Conservation (phyloP, 2,329 filamentous ascomycete species). For the Penicillium sp. region DNA sequence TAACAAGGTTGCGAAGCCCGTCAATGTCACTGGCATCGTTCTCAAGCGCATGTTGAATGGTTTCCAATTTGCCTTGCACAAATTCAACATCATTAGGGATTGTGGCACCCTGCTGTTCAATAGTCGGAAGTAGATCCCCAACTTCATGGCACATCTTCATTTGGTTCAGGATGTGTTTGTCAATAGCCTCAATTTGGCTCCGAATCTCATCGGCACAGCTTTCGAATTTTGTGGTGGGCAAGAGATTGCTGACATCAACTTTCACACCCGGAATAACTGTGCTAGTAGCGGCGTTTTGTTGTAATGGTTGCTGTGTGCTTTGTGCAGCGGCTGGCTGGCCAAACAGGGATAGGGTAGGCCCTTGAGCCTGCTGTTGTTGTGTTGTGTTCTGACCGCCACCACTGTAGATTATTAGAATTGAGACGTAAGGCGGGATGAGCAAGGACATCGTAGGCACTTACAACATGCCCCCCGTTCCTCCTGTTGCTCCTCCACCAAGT, state of each 20-base stretch:
- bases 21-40: constrained; percentile 63
- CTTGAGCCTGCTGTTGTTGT: constrained; percentile 47
- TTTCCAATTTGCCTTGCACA: constrained; percentile 60
- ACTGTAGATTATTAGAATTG: constrained; percentile 13
- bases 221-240: constrained; percentile 86
- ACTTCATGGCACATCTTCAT: constrained; percentile 72
- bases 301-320: constrained; percentile 30
- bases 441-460: background rate
- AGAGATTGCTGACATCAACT: constrained; percentile 74
- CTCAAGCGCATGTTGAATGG: constrained; percentile 62
- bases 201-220: constrained; percentile 83
- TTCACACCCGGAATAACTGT: constrained; percentile 66
- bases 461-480: background rate
- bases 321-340: constrained; percentile 33
- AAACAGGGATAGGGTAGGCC: constrained; percentile 43
- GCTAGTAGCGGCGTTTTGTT: constrained; percentile 33
- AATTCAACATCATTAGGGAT: constrained; percentile 66
- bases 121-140: constrained; percentile 65
- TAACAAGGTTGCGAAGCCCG: constrained; percentile 55
- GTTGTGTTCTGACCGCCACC: constrained; percentile 26
- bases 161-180: constrained; percentile 76
- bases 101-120: constrained; percentile 63
- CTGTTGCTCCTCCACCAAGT: background rate
- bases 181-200: constrained; percentile 71
- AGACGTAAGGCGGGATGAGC: background rate